Evolutionary conservation across 257 asterid species (phyloP).

Genomic region (Gentiana straminea): DNA sequence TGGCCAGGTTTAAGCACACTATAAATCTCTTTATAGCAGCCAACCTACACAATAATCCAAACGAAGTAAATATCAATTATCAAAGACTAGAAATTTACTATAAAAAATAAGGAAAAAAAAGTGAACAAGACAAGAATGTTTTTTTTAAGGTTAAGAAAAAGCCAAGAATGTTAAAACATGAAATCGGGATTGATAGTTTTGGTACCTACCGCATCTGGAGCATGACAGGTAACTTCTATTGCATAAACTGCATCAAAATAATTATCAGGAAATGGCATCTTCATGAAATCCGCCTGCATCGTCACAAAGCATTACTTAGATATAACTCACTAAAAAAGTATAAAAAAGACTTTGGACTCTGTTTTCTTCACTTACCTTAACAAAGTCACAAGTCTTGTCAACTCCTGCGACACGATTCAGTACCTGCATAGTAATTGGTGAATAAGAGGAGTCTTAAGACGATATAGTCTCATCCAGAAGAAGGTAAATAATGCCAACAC

Average conservation of each 20-base stretch:
- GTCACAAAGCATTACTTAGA: conserved; percentile 12
- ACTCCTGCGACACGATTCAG: conserved; percentile 53
- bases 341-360: neutral
- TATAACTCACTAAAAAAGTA: conserved; percentile 1
- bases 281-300: conserved; percentile 95
- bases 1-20: conserved; percentile 95
- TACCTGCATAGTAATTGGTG: neutral
- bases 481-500: no score
- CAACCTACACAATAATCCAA: conserved; percentile 39
- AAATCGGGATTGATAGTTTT: neutral
- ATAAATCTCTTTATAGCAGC: conserved; percentile 83
- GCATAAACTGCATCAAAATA: conserved; percentile 91
- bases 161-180: neutral
- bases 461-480: no score
- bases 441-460: neutral
- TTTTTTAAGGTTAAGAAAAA: neutral
- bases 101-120: neutral
- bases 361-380: conserved; percentile 43
- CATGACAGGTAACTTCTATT: conserved; percentile 98
- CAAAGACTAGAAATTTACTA: neutral
- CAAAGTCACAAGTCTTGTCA: conserved; percentile 68
- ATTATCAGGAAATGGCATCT: conserved; percentile 85
- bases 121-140: neutral
- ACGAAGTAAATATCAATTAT: neutral
- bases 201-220: conserved; percentile 83